Evolutionary conservation across 176 grass and related monocot species (phyloP).

Genomic region (Carex kokanica): DNA sequence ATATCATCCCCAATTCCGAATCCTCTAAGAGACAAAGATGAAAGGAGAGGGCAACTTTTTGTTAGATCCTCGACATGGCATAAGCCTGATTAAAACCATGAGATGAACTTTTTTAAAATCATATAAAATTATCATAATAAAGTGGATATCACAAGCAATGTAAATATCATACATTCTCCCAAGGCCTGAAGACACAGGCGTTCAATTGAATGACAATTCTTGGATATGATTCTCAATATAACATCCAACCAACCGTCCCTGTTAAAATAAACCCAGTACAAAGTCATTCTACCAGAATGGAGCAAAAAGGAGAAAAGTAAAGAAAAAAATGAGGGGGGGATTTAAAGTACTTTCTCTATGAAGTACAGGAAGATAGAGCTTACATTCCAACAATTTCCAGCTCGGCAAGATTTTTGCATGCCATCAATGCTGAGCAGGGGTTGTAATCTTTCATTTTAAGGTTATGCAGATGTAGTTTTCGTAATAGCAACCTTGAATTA

Average conservation of each 20-base stretch:
- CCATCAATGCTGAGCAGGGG: constrained; percentile 10
- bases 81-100: background rate
- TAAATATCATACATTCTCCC: background rate
- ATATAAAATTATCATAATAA: background rate
- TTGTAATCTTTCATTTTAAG: constrained; percentile 23
- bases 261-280: background rate
- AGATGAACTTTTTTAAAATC: background rate
- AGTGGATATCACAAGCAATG: background rate
- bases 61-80: background rate
- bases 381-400: constrained; percentile 42
- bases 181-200: background rate
- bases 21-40: constrained; percentile 15
- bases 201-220: background rate
- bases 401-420: constrained; percentile 27
- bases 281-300: constrained; percentile 4
- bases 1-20: background rate
- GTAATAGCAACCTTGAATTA: constrained; percentile 23
- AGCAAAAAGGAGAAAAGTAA: background rate
- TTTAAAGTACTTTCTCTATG: background rate
- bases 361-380: constrained; percentile 1
- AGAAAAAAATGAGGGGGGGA: background rate
- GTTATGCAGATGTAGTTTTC: constrained; percentile 32
- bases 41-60: constrained; percentile 12
- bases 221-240: background rate
- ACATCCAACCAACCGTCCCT: background rate